Evolutionary conservation across 345 rosid genomes (phyloP), one percentile per base, ranked within the genome.

Genomic region (Salix caprea): DNA sequence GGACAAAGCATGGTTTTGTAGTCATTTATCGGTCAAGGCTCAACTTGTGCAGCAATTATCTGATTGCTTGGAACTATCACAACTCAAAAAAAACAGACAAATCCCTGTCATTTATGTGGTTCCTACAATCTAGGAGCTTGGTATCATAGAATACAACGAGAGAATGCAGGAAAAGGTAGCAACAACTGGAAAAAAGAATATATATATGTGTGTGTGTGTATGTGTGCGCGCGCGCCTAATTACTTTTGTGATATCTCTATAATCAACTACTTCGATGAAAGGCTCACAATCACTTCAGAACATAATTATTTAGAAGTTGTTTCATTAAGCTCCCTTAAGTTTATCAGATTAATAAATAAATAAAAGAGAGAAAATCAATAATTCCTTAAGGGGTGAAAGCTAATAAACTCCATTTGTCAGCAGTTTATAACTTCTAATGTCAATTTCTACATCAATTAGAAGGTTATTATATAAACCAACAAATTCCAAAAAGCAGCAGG

Each of bases 121-220:
- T 73, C 68, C 65, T 56, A 62, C 23, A 61, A 73, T 14, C 26
- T 1, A 64, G n/a, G 69, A 61, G 69, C 13, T 64, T 42, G 39
- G 21, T 32, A 4, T 4, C 2, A 34, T 34, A 65, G 34, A 65
- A 48, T 23, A 24, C 44, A 74, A 44, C 30, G 14, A 7, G 6
- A 14, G 62, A 62, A 46, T 4, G 46, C 40, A 75, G 23, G 34
- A 67, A 52, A 50, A 66, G 4, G n/a, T 40, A 73, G 76, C 58
- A 64, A 73, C 40, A 73, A 24, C 10, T 8, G 30, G 23, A 40
- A 46, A 62, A 40, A 8, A 54, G 21, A 36, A 60, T 6, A 32
- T 30, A 0, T 30, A 30, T 30, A 0, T 32, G 0, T 32, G 0
- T 3, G 0, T 32, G 0, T 32, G 0, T 32, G 34, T 4, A 4